Evolutionary conservation across 306 rosid species (phyloP), one percentile per base, ranked within the genome.

Genomic region (Elaeagnus macrophylla): DNA sequence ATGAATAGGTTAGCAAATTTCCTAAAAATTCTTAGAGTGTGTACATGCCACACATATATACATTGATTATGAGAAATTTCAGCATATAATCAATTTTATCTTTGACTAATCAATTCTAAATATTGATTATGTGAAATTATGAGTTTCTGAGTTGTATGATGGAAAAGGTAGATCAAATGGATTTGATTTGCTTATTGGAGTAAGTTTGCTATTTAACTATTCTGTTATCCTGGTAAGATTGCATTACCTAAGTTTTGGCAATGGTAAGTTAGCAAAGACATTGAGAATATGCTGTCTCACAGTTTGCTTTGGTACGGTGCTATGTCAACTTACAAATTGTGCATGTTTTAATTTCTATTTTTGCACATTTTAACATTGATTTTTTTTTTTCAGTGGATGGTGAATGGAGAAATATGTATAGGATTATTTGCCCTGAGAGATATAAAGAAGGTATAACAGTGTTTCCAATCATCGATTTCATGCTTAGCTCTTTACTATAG

Each of bases 331-430:
- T 35, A 38, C 13, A 25, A 25, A 25, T 10, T 45, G 19, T 67
- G 0, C 8, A 18, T 47, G 60, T 43, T 7, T 9, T 61, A 42
- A 8, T 44, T 48, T n/a, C 40, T 39, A 38, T 60, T 67, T 38
- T 48, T 62, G 25, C 39, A 20, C 45, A 64, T 43, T 54, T 59
- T 56, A 35, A 70, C 37, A 59, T 51, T 64, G 67, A 56, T 56
- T 61, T 46, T 51, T 59, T 40, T 76, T 60, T 59, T 59, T 54
- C 90, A 93, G 99, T 93, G 99, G 99, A 81, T 93, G 89, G 99
- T 93, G 77, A 93, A 88, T 72, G 99, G 99, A 68, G 99, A 93
- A 74, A 85, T 93, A 72, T 93, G 99, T 69, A 85, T 93, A 69
- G 99, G 99, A 68, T 80, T 93, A 53, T 93, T 93, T 77, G 90